Conservation (phyloP, 306 rosid species). For the Ochetophila trinervis region DNA sequence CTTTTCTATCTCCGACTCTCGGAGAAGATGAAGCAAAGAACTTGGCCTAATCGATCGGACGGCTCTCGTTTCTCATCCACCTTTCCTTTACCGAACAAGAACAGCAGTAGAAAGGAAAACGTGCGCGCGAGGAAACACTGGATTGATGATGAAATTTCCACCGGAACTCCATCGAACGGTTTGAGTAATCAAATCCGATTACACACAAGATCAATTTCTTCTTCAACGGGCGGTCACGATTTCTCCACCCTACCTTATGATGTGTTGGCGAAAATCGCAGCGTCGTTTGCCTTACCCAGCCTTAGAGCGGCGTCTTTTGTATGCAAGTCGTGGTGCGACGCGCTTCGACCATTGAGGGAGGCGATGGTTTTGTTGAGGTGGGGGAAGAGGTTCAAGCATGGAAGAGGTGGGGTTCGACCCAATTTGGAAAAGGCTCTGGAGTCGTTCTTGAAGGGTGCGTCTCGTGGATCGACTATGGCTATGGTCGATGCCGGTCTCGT, state of each 20-base stretch:
- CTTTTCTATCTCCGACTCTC: neutral
- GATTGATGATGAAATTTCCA: neutral
- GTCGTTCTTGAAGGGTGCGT: slow-evolving; percentile 63
- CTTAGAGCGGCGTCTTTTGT: slow-evolving; percentile 63
- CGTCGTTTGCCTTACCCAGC: slow-evolving; percentile 53
- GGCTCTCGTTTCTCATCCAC: slow-evolving; percentile 52
- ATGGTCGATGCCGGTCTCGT: slow-evolving; percentile 93
- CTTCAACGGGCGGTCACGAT: slow-evolving; percentile 17
- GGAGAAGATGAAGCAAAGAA: slow-evolving; percentile 39
- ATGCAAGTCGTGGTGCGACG: slow-evolving; percentile 78
- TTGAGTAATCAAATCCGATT: slow-evolving; percentile 22
- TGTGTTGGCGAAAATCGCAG: slow-evolving; percentile 48
- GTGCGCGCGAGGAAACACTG: slow-evolving; percentile 6
- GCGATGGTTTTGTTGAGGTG: slow-evolving; percentile 55
- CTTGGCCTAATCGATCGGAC: slow-evolving; percentile 48
- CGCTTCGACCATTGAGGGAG: slow-evolving; percentile 62
- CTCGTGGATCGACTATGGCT: slow-evolving; percentile 65
- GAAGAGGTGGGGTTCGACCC: slow-evolving; percentile 43
- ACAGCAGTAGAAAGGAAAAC: neutral
- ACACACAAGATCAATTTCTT: neutral
- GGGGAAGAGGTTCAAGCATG: slow-evolving; percentile 92
- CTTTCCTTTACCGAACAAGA: slow-evolving; percentile 21
- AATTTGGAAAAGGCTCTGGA: slow-evolving; percentile 63
- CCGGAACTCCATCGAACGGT: neutral
- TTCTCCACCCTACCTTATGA: slow-evolving; percentile 76